Conservation (phyloP, 78 protist genomes). For the Capsaspora owczarzaki region DNA sequence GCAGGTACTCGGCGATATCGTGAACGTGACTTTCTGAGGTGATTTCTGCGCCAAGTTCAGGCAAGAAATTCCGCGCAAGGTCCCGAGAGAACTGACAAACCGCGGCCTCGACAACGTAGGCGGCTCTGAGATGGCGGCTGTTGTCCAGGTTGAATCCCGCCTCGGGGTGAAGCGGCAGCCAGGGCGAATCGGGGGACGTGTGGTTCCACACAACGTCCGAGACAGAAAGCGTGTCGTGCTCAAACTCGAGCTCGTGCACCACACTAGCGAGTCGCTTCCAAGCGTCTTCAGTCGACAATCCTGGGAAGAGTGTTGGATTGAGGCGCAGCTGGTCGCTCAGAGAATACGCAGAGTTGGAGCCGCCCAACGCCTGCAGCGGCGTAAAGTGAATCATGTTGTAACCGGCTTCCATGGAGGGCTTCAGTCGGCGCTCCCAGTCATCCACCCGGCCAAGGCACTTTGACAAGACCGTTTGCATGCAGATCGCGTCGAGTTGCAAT, state of each 20-base stretch:
- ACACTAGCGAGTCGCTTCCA: neutral
- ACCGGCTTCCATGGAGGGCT: constrained; percentile 31
- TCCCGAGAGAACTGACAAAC: neutral
- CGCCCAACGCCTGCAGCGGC: constrained; percentile 68
- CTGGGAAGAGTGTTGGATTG: constrained; percentile 20
- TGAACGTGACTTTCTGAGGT: neutral
- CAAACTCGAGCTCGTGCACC: neutral
- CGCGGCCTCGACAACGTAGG: constrained; percentile 60
- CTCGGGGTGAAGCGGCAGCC: constrained; percentile 87
- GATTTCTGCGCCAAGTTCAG: neutral
- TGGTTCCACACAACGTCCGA: constrained; percentile 85
- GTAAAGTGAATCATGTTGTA: constrained; percentile 81
- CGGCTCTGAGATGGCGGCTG: constrained; percentile 62
- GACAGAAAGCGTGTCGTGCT: constrained; percentile 33
- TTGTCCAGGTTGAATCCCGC: constrained; percentile 69
- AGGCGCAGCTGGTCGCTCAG: constrained; percentile 63
- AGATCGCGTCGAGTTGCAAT: constrained; percentile 18
- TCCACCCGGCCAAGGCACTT: constrained; percentile 59
- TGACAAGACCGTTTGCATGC: constrained; percentile 60
- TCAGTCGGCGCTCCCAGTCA: constrained; percentile 51
- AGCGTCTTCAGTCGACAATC: neutral
- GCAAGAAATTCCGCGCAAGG: neutral
- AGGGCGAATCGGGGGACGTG: constrained; percentile 60
- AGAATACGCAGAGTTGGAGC: constrained; percentile 54
- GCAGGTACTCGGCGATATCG: neutral